Conservation (phyloP, 257 asterid species). For the Scutellaria minor region DNA sequence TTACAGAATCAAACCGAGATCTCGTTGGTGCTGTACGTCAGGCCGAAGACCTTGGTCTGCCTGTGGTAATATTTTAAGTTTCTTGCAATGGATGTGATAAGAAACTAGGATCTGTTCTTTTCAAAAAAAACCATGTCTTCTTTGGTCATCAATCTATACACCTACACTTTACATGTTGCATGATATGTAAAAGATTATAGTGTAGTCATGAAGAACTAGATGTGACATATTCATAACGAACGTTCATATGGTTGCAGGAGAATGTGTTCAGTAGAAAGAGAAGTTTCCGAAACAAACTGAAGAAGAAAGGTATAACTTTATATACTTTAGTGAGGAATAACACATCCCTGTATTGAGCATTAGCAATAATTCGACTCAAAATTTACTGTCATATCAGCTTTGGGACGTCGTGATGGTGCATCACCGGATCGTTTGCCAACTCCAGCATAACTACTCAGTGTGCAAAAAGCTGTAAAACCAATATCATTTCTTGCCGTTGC, state of each 20-base stretch:
- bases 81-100: neutral
- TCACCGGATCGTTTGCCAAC: slow-evolving; percentile 33
- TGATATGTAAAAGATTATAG: too few relatives aligned
- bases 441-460: slow-evolving; percentile 28
- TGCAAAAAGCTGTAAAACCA: neutral
- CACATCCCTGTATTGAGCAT: neutral
- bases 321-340: neutral
- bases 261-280: slow-evolving; percentile 95
- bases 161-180: neutral
- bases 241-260: slow-evolving; percentile 63
- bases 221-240: slow-evolving; percentile 4
- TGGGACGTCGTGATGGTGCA: slow-evolving; percentile 36
- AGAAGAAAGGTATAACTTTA: slow-evolving; percentile 63
- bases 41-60: slow-evolving; percentile 67
- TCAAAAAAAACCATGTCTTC: neutral
- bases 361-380: neutral
- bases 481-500: neutral
- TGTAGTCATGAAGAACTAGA: neutral
- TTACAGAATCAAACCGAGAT: slow-evolving; percentile 63
- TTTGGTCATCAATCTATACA: neutral
- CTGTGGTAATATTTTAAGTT: slow-evolving; percentile 68
- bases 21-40: slow-evolving; percentile 90
- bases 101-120: neutral
- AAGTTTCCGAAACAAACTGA: slow-evolving; percentile 88
- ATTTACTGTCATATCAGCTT: slow-evolving; percentile 29